Conservation (phyloP, 106 monocot genomes). For the Dioscorea alata region DNA sequence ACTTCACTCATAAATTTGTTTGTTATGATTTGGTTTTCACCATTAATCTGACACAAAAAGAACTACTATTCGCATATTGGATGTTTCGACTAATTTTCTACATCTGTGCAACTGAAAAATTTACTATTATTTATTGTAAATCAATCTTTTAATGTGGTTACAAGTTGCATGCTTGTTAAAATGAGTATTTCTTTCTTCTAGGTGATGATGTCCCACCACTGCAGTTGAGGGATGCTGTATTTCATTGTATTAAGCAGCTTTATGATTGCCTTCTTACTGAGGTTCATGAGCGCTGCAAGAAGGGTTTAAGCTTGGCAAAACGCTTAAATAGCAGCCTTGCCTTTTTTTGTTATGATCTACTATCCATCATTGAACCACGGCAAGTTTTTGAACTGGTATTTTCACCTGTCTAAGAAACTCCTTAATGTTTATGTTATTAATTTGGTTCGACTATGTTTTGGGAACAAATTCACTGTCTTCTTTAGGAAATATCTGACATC, state of each 20-base stretch:
- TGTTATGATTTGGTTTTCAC: too few relatives aligned
- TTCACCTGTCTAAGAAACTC: not conserved
- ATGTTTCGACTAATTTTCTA: too few relatives aligned
- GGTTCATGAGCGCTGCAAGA: constrained; percentile 98
- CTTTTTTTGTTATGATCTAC: constrained; percentile 93
- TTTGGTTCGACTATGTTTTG: too few relatives aligned
- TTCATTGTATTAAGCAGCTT: constrained; percentile 90
- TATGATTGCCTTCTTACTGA: constrained; percentile 97
- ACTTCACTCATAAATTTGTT: too few relatives aligned
- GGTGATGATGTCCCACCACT: constrained; percentile 97
- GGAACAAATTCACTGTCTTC: too few relatives aligned
- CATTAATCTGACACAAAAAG: too few relatives aligned
- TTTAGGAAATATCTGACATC: too few relatives aligned
- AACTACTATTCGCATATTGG: too few relatives aligned
- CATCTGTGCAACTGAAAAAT: too few relatives aligned
- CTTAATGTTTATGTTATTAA: not conserved
- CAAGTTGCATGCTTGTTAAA: too few relatives aligned
- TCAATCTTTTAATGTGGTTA: too few relatives aligned
- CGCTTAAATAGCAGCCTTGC: constrained; percentile 90
- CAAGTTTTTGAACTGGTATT: constrained; percentile 99
- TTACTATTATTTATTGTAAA: too few relatives aligned
- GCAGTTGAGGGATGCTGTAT: constrained; percentile 94
- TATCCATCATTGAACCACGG: constrained; percentile 89
- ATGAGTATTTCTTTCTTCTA: constrained; percentile 15
- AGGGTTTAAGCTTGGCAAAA: constrained; percentile 94